A percentile compares a stretch with the other conserved stretches of the same genome.
Conservation (phyloP, 2,329 filamentous ascomycete species). For the Hymenoscyphus fructigenus region DNA sequence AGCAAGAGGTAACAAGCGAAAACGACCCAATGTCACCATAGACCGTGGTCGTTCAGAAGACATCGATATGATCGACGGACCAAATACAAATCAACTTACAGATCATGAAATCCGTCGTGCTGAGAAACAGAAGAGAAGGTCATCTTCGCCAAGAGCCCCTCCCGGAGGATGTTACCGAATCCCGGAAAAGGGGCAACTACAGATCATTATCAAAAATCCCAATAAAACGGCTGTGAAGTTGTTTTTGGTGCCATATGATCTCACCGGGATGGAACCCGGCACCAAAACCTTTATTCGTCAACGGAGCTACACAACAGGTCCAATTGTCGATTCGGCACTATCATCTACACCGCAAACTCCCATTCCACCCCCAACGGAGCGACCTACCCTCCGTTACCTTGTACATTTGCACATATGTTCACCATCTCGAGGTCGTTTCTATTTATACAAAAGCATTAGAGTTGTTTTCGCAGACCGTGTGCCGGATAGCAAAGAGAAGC, state of each 20-base stretch:
- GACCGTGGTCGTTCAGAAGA: conserved; percentile 25
- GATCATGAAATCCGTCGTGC: conserved; percentile 44
- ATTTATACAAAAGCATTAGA: conserved; percentile 86
- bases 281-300: conserved; percentile 97
- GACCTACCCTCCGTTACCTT: conserved; percentile 81
- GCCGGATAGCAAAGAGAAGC: conserved; percentile 89
- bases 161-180: conserved; percentile 92
- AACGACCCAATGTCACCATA: conserved; percentile 30
- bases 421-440: conserved; percentile 78
- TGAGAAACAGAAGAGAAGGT: conserved; percentile 60
- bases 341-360: conserved; percentile 26
- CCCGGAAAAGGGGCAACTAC: conserved; percentile 87
- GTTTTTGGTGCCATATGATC: conserved; percentile 89
- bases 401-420: conserved; percentile 93
- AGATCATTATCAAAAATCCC: conserved; percentile 96
- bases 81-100: conserved; percentile 21
- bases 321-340: conserved; percentile 63
- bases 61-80: conserved; percentile 27
- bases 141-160: conserved; percentile 63
- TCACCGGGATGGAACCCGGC: conserved; percentile 87
- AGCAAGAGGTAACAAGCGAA: conserved; percentile 42
- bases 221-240: conserved; percentile 98
- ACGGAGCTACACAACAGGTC: conserved; percentile 85
- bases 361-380: conserved; percentile 48
- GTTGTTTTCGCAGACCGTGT: conserved; percentile 97